A percentile compares a stretch with the other conserved stretches of the same genome.
These are phyloP conservation scores for Biscogniauxia marginata DNA, from an alignment of 2,329 filamentous ascomycete species.

Conservation along the genomic window DNA sequence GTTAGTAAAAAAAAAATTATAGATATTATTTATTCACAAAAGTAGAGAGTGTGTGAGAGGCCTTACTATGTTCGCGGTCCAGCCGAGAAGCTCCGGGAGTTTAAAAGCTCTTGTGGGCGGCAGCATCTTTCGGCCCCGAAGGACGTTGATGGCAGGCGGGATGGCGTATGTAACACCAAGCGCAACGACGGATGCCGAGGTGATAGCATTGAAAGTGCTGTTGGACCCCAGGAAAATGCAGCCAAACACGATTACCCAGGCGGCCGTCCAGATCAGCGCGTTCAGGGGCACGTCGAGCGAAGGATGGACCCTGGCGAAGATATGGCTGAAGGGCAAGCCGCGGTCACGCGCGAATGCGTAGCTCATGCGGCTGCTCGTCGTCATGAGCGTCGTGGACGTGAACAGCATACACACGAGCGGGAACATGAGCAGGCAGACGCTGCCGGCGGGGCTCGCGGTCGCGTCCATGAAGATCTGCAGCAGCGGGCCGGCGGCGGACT, in stretches of 20 bases:
- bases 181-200: constrained; percentile 69
- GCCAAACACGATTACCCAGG: constrained; percentile 65
- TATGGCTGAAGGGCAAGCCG: constrained; percentile 59
- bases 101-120: constrained; percentile 58
- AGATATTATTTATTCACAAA: not conserved
- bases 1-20: constrained; percentile 45
- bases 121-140: constrained; percentile 64
- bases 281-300: constrained; percentile 65
- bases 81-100: constrained; percentile 54
- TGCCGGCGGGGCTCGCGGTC: constrained; percentile 59
- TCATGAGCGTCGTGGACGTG: constrained; percentile 63
- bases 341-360: constrained; percentile 68
- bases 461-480: constrained; percentile 63
- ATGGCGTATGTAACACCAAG: constrained; percentile 73
- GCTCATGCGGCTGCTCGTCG: constrained; percentile 63
- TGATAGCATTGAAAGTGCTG: constrained; percentile 69
- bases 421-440: constrained; percentile 65
- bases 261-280: constrained; percentile 58
- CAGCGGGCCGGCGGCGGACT: constrained; percentile 55
- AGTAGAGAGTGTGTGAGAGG: constrained; percentile 10
- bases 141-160: constrained; percentile 66
- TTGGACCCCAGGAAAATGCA: constrained; percentile 67
- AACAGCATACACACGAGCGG: constrained; percentile 64
- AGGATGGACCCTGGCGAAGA: constrained; percentile 62
- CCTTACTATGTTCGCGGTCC: constrained; percentile 56